phyloP scores from a whole-genome alignment of 73 alveolate genomes.

The Tetrahymena borealis region DNA sequence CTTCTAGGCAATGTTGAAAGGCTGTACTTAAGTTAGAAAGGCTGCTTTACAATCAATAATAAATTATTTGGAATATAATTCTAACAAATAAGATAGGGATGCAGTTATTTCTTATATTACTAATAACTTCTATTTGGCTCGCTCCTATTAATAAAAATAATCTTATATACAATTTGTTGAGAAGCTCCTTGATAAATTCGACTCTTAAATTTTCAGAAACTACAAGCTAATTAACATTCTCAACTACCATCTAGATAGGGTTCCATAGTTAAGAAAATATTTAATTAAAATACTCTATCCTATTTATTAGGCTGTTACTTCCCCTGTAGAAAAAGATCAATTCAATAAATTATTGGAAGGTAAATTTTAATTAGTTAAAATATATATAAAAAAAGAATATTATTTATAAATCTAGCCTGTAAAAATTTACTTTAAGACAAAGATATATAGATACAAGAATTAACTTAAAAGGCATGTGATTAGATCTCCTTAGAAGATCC shows the following conservation, averaged over 20 bases:
- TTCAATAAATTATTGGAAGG: background rate
- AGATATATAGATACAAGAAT: background rate
- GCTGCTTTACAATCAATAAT: background rate
- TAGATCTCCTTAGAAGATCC: background rate
- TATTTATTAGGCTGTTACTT: background rate
- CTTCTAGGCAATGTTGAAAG: background rate
- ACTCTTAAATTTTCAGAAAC: background rate
- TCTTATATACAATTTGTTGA: background rate
- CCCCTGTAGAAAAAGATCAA: background rate
- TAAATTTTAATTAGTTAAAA: background rate
- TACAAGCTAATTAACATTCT: background rate
- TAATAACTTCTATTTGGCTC: background rate
- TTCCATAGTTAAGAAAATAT: background rate
- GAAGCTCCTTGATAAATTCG: background rate
- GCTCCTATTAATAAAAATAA: background rate
- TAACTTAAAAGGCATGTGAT: background rate
- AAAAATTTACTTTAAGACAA: background rate
- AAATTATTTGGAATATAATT: background rate
- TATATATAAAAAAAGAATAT: background rate
- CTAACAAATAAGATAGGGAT: background rate
- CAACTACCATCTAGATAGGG: background rate
- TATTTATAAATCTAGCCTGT: background rate
- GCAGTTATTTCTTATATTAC: background rate
- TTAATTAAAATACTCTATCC: background rate
- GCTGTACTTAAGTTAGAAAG: background rate